These are phyloP conservation scores for Taiwanofungus camphoratus DNA, from an alignment of 1,284 basidiomycete species.

Conservation along the genomic window DNA sequence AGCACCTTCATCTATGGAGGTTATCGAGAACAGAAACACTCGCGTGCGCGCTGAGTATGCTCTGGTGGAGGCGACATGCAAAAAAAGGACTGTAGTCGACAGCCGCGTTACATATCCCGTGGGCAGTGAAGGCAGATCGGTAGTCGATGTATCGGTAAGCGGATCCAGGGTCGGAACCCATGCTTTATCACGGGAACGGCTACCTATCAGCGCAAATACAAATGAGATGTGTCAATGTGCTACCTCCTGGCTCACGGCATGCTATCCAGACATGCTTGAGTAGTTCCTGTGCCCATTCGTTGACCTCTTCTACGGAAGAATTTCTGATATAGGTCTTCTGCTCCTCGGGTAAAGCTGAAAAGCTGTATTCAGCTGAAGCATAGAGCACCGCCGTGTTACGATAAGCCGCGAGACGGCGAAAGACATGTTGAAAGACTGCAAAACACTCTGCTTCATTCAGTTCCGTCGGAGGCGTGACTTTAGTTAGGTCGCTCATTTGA, in stretches of 20 bases:
- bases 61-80: constrained; percentile 43
- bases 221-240: constrained; percentile 20
- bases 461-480: constrained; percentile 36
- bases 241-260: constrained; percentile 41
- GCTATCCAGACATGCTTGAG: constrained; percentile 41
- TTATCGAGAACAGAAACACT: constrained; percentile 39
- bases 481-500: constrained; percentile 28
- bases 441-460: constrained; percentile 32
- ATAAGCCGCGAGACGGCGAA: constrained; percentile 39
- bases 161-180: constrained; percentile 35
- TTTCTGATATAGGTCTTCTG: constrained; percentile 20
- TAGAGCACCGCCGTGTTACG: constrained; percentile 40
- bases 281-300: constrained; percentile 42
- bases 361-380: constrained; percentile 31
- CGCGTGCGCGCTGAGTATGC: constrained; percentile 51
- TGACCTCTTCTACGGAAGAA: constrained; percentile 33
- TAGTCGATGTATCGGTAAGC: constrained; percentile 42
- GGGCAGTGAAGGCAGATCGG: constrained; percentile 37
- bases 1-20: constrained; percentile 37
- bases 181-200: constrained; percentile 2
- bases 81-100: constrained; percentile 45
- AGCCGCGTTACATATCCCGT: constrained; percentile 31
- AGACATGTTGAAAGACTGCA: constrained; percentile 40
- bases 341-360: constrained; percentile 23
- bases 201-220: not conserved